Conservation (phyloP, 495 filamentous ascomycete genomes). For the Penicillium flavigenum region DNA sequence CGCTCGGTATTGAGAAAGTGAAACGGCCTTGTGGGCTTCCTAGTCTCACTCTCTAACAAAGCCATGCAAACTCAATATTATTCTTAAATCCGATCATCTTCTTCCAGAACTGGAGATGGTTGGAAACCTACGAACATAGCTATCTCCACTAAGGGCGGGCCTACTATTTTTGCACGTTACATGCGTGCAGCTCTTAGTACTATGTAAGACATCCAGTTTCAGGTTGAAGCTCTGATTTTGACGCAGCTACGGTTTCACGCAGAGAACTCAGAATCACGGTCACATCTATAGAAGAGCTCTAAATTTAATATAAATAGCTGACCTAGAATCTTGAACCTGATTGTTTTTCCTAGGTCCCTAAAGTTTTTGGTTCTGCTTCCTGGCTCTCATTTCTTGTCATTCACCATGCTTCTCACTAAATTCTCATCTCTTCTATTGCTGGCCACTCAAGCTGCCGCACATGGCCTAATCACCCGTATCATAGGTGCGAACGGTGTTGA, state of each 20-base stretch:
- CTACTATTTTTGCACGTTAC: background rate
- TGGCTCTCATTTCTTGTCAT: background rate
- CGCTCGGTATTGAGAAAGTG: background rate
- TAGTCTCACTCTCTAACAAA: slow-evolving; percentile 6
- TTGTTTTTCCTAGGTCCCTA: background rate
- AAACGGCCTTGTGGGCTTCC: background rate
- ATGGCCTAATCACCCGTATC: slow-evolving; percentile 53
- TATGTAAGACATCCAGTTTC: background rate
- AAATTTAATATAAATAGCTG: background rate
- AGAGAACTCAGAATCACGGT: background rate
- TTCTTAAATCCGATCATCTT: background rate
- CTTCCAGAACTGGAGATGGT: background rate
- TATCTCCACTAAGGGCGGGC: background rate
- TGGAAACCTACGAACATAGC: background rate
- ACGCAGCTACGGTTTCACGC: background rate
- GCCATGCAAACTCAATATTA: background rate
- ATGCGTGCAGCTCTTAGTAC: background rate
- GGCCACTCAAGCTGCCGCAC: slow-evolving; percentile 35
- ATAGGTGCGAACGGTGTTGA: slow-evolving; percentile 53
- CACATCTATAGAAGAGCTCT: background rate
- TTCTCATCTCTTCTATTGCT: slow-evolving; percentile 3
- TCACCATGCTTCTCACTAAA: background rate
- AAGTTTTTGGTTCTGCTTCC: background rate
- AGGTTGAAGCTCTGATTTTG: background rate
- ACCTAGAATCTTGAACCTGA: background rate